phyloP scores from a whole-genome alignment of 208 protist genomes.

The Leptomonas seymouri region DNA sequence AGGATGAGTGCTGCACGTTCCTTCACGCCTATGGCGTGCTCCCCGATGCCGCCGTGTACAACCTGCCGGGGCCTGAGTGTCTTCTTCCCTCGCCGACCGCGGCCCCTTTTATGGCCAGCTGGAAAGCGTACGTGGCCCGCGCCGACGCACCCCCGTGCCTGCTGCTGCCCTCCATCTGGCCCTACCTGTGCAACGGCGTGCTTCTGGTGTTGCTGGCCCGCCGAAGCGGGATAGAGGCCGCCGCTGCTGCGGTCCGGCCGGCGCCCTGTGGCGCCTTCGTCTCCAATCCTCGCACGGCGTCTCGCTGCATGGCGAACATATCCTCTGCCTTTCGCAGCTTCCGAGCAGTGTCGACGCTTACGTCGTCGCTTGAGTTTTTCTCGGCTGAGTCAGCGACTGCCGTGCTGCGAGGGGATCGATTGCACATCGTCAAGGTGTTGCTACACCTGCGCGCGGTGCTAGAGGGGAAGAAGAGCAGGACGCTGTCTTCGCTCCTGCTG shows the following conservation, averaged over 20 bases:
- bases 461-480: background rate
- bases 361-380: slow-evolving; percentile 12
- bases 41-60: slow-evolving; percentile 50
- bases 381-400: slow-evolving; percentile 28
- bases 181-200: slow-evolving; percentile 78
- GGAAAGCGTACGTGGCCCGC: slow-evolving; percentile 28
- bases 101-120: slow-evolving; percentile 59
- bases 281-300: slow-evolving; percentile 52
- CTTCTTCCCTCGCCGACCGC: slow-evolving; percentile 49
- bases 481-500: background rate
- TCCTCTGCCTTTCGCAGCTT: slow-evolving; percentile 36
- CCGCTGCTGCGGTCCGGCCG: background rate
- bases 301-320: slow-evolving; percentile 66
- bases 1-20: slow-evolving; percentile 54
- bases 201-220: slow-evolving; percentile 52
- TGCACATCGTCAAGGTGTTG: slow-evolving; percentile 51
- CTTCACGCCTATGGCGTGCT: slow-evolving; percentile 50
- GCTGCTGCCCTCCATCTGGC: slow-evolving; percentile 76
- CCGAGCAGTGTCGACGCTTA: slow-evolving; percentile 4
- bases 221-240: slow-evolving; percentile 21
- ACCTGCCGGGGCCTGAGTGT: slow-evolving; percentile 63
- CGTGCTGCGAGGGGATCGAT: slow-evolving; percentile 52
- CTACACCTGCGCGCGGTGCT: slow-evolving; percentile 24
- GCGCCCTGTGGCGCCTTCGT: slow-evolving; percentile 21
- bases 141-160: slow-evolving; percentile 36